Percentiles rank a stretch among this genome's conserved stretches.
Conservation (phyloP, 257 asterid genomes). For the Gynochthodes officinalis region DNA sequence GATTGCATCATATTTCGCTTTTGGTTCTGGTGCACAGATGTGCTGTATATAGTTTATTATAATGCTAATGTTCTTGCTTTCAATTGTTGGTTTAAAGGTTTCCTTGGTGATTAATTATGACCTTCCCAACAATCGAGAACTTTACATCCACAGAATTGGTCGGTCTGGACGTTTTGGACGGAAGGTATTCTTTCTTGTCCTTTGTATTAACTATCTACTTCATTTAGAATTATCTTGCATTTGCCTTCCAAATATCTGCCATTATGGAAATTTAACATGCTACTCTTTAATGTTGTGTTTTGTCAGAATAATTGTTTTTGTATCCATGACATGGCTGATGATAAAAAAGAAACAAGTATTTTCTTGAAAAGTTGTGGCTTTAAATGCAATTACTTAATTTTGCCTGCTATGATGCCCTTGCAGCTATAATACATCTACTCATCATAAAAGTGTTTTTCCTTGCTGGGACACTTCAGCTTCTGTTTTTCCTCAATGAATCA, state of each 20-base stretch:
- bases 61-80: neutral
- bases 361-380: neutral
- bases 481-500: neutral
- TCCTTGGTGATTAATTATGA: conserved; percentile 94
- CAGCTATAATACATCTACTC: neutral
- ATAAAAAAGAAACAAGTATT: neutral
- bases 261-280: neutral
- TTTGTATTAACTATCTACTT: neutral
- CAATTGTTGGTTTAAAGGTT: conserved; percentile 41
- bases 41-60: neutral
- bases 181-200: conserved; percentile 45
- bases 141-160: conserved; percentile 93
- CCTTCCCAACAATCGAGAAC: conserved; percentile 96
- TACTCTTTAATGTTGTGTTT: neutral
- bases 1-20: neutral
- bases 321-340: neutral
- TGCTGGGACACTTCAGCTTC: neutral
- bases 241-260: neutral
- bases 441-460: neutral
- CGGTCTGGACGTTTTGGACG: conserved; percentile 98
- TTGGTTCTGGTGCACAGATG: neutral
- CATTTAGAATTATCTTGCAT: neutral
- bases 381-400: neutral
- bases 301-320: neutral
- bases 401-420: neutral